Evolutionary conservation across 208 protist species (phyloP).

Genomic region (Leishmania amazonensis): DNA sequence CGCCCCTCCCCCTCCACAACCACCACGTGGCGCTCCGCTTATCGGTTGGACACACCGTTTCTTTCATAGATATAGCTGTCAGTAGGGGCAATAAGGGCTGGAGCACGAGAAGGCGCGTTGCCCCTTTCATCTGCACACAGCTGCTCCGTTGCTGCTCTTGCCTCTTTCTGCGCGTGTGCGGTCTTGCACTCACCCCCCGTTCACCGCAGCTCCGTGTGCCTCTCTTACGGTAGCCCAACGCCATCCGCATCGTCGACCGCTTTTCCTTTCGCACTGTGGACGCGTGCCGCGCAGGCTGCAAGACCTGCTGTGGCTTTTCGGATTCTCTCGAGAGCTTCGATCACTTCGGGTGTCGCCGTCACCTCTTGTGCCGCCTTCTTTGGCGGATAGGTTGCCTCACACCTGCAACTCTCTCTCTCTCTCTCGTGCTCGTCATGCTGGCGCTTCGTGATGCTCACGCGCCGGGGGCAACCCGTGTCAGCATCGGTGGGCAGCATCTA

Average conservation of each 20-base stretch:
- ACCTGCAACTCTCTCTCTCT: not conserved
- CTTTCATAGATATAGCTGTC: not conserved
- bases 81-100: not conserved
- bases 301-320: not conserved
- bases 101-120: not conserved
- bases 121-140: not conserved
- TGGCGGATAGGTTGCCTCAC: not conserved
- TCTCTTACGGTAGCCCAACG: not conserved
- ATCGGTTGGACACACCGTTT: not conserved
- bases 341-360: not conserved
- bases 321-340: not conserved
- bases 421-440: constrained; percentile 19
- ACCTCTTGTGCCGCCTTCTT: not conserved
- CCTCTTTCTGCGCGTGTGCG: constrained; percentile 6
- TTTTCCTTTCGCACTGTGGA: not conserved
- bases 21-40: not conserved
- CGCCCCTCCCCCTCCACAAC: not conserved
- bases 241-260: not conserved
- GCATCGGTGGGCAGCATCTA: constrained; percentile 51
- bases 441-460: constrained; percentile 51
- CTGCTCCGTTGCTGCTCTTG: not conserved
- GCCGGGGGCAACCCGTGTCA: constrained; percentile 59
- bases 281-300: not conserved
- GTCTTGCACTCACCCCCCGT: not conserved
- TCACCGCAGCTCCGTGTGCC: not conserved